These are phyloP conservation scores for Fragosphaeria purpurea DNA, from an alignment of 2,329 filamentous ascomycete genomes.

Conservation along the genomic window DNA sequence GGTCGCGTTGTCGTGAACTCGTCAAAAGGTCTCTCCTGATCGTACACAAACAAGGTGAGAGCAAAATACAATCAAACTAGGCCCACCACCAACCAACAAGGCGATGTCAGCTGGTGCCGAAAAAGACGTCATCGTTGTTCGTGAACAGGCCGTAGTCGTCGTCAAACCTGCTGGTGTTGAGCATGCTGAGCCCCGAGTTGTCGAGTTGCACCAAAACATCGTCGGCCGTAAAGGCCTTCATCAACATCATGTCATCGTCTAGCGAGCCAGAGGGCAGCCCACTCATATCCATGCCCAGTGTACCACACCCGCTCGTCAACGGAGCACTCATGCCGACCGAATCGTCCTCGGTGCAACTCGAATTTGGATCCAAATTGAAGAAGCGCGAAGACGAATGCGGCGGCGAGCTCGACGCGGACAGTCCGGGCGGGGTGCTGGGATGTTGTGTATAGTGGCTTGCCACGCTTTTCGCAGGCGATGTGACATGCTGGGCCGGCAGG, in stretches of 20 bases:
- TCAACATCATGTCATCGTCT: conserved; percentile 36
- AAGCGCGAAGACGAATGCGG: conserved; percentile 32
- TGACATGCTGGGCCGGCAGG: conserved; percentile 16
- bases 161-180: conserved; percentile 44
- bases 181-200: conserved; percentile 33
- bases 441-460: conserved; percentile 38
- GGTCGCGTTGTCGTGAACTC: conserved; percentile 8
- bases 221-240: conserved; percentile 33
- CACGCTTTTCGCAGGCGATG: conserved; percentile 41
- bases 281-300: conserved; percentile 23
- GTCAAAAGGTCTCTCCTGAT: conserved; percentile 6
- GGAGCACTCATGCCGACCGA: conserved; percentile 21
- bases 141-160: conserved; percentile 46
- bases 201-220: conserved; percentile 34
- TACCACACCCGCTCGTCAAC: conserved; percentile 17
- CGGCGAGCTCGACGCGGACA: conserved; percentile 52
- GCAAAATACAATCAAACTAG: not conserved
- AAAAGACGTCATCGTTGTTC: conserved; percentile 42
- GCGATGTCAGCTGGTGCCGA: conserved; percentile 23
- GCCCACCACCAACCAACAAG: not conserved
- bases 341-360: conserved; percentile 19
- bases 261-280: conserved; percentile 18
- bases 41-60: conserved; percentile 6
- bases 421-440: conserved; percentile 41
- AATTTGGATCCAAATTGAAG: conserved; percentile 36